These are phyloP conservation scores for Cicer arietinum DNA, from an alignment of 306 rosid genomes.

Conservation along the genomic window DNA sequence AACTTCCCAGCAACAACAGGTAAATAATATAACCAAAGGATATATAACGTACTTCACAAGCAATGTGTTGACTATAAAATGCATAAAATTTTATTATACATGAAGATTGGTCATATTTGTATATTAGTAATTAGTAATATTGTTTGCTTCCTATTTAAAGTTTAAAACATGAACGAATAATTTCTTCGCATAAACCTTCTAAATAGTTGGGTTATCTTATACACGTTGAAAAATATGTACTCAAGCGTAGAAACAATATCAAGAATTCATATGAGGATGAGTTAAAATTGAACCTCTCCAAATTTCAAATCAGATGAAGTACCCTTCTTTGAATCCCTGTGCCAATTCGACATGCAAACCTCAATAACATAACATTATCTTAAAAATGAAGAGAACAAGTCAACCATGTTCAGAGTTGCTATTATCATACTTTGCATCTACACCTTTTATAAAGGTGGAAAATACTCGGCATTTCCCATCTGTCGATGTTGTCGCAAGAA, in stretches of 20 bases:
- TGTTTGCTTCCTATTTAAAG: neutral
- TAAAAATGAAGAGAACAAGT: slow-evolving; percentile 32
- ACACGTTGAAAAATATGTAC: slow-evolving; percentile 2
- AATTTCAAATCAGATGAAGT: slow-evolving; percentile 78
- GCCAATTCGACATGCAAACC: slow-evolving; percentile 52
- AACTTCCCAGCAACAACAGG: slow-evolving; percentile 14
- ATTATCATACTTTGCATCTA: slow-evolving; percentile 82
- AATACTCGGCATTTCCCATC: slow-evolving; percentile 96
- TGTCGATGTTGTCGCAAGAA: slow-evolving; percentile 93
- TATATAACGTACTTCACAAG: slow-evolving; percentile 25
- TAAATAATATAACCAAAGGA: slow-evolving; percentile 29
- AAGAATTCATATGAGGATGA: slow-evolving; percentile 37
- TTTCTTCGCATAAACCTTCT: slow-evolving; percentile 5
- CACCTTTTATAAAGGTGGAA: slow-evolving; percentile 89
- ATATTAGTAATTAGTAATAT: neutral
- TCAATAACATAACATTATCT: slow-evolving; percentile 32
- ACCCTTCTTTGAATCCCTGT: slow-evolving; percentile 82
- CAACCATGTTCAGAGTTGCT: slow-evolving; percentile 30
- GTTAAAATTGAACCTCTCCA: slow-evolving; percentile 81
- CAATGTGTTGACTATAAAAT: slow-evolving; percentile 6
- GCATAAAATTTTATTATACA: slow-evolving; percentile 15
- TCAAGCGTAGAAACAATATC: slow-evolving; percentile 23
- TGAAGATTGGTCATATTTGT: neutral
- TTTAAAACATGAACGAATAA: slow-evolving; percentile 19
- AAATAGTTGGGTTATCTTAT: slow-evolving; percentile 23